Percentiles rank a stretch among this genome's conserved stretches.
phyloP scores from a whole-genome alignment of 495 filamentous ascomycete genomes.

The Xylaria grammica region DNA sequence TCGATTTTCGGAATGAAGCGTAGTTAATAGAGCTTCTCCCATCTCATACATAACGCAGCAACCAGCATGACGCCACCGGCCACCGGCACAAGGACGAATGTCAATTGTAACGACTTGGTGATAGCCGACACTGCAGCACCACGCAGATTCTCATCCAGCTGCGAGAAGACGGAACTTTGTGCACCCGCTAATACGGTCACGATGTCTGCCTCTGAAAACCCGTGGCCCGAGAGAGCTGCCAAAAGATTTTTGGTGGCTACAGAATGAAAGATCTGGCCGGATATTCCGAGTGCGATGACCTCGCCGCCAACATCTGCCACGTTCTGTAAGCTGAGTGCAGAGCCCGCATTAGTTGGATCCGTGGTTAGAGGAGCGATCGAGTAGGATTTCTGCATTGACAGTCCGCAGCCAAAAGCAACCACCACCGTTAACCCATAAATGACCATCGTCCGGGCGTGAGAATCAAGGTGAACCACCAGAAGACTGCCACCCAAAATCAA shows the following conservation, averaged over 20 bases:
- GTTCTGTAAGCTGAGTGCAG: constrained; percentile 59
- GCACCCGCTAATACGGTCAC: constrained; percentile 50
- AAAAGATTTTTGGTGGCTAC: constrained; percentile 43
- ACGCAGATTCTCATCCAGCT: constrained; percentile 40
- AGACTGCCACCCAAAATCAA: constrained; percentile 55
- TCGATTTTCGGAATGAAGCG: neutral
- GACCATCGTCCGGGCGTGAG: constrained; percentile 33
- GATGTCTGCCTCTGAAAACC: constrained; percentile 39
- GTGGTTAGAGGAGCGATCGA: constrained; percentile 54
- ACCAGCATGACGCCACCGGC: constrained; percentile 53
- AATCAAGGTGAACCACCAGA: constrained; percentile 51
- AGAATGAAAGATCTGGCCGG: constrained; percentile 62
- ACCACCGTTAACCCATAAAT: constrained; percentile 62
- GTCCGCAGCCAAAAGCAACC: constrained; percentile 58
- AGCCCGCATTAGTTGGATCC: constrained; percentile 37
- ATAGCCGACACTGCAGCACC: constrained; percentile 51
- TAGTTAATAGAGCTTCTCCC: constrained; percentile 42
- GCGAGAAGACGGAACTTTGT: constrained; percentile 43
- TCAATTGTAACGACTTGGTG: constrained; percentile 54
- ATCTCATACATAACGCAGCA: constrained; percentile 56
- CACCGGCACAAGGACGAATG: constrained; percentile 55
- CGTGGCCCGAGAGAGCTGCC: constrained; percentile 30
- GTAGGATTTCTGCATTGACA: constrained; percentile 58
- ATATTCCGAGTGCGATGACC: constrained; percentile 60
- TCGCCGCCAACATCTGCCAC: constrained; percentile 58